Percentiles rank a stretch among this genome's conserved stretches.
These are phyloP conservation scores for Trichocladium antarcticum DNA, from an alignment of 495 filamentous ascomycete species.

Conservation along the genomic window DNA sequence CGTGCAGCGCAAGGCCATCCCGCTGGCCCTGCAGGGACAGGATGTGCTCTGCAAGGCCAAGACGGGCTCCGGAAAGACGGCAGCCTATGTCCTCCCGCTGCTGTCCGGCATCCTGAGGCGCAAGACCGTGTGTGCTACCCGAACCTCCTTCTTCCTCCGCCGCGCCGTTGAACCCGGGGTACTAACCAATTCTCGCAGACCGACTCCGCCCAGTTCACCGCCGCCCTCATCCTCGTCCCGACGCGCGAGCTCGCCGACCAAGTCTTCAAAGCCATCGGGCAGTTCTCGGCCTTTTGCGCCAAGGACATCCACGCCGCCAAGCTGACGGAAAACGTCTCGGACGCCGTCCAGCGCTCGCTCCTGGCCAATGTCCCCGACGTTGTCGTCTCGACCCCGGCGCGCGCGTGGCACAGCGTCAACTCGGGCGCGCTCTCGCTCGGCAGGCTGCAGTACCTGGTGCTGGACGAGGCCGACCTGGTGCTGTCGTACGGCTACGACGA, in stretches of 20 bases:
- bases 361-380: slow-evolving; percentile 83
- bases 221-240: slow-evolving; percentile 80
- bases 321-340: slow-evolving; percentile 76
- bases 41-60: slow-evolving; percentile 86
- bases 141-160: background rate
- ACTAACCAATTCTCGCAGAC: slow-evolving; percentile 15
- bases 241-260: slow-evolving; percentile 90
- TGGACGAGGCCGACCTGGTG: slow-evolving; percentile 94
- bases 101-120: slow-evolving; percentile 67
- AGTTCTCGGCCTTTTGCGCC: slow-evolving; percentile 68
- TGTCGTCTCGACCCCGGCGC: slow-evolving; percentile 76
- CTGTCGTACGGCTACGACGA: slow-evolving; percentile 89
- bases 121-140: slow-evolving; percentile 48
- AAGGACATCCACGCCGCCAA: slow-evolving; percentile 75
- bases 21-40: slow-evolving; percentile 76
- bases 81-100: slow-evolving; percentile 90
- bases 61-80: slow-evolving; percentile 91
- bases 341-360: slow-evolving; percentile 72
- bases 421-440: slow-evolving; percentile 52
- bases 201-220: slow-evolving; percentile 30
- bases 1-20: slow-evolving; percentile 80
- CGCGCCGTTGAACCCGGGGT: background rate
- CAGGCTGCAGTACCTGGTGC: slow-evolving; percentile 65
- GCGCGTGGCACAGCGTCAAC: slow-evolving; percentile 60
- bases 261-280: slow-evolving; percentile 60